phyloP scores from a whole-genome alignment of 2,329 filamentous ascomycete species.

The Claviceps sp. region DNA sequence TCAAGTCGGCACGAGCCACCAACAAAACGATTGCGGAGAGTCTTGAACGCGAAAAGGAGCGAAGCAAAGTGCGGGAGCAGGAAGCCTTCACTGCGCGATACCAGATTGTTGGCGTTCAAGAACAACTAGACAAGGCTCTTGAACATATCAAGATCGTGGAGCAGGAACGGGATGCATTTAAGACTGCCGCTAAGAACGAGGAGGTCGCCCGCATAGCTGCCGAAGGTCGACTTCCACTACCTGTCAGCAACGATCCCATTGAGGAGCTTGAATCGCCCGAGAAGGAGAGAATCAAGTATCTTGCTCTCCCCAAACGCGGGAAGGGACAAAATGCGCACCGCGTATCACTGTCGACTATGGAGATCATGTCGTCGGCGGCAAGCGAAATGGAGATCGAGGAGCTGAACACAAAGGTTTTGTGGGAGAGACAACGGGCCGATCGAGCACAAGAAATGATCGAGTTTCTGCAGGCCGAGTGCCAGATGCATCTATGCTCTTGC shows the following conservation, averaged over 20 bases:
- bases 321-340: constrained; percentile 27
- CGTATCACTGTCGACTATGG: constrained; percentile 32
- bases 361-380: constrained; percentile 40
- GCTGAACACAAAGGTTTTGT: constrained; percentile 36
- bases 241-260: constrained; percentile 35
- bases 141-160: constrained; percentile 53
- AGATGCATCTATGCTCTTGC: constrained; percentile 53
- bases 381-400: constrained; percentile 48
- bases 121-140: constrained; percentile 51
- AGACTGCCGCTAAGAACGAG: constrained; percentile 58
- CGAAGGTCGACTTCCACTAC: constrained; percentile 56
- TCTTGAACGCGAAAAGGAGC: constrained; percentile 50
- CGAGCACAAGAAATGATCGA: constrained; percentile 61
- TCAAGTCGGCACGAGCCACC: constrained; percentile 46
- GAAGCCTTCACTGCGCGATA: constrained; percentile 57
- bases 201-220: constrained; percentile 60
- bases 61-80: constrained; percentile 48
- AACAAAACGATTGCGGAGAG: constrained; percentile 43
- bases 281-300: constrained; percentile 23
- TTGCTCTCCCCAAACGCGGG: constrained; percentile 11
- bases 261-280: constrained; percentile 52
- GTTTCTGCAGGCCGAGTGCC: constrained; percentile 63
- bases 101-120: constrained; percentile 48
- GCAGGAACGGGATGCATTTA: constrained; percentile 62
- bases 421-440: constrained; percentile 51